These are phyloP conservation scores for Zymoseptoria brevis DNA, from an alignment of 2,329 filamentous ascomycete genomes.

Conservation along the genomic window DNA sequence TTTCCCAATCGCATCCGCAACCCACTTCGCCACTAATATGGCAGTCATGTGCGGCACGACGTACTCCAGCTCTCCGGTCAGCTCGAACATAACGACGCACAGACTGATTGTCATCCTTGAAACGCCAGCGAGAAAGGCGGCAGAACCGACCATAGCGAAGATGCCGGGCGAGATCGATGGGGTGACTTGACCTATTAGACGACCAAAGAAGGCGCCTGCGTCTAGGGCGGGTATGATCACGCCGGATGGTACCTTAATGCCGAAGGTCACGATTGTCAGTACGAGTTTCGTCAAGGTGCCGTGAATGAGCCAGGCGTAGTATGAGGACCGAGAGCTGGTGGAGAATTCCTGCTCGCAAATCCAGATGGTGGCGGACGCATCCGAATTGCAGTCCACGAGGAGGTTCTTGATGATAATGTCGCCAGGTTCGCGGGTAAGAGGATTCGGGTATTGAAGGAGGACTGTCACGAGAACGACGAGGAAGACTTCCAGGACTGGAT, in stretches of 20 bases:
- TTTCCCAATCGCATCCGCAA: slow-evolving; percentile 46
- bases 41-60: slow-evolving; percentile 52
- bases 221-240: slow-evolving; percentile 55
- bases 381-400: slow-evolving; percentile 46
- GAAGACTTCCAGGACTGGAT: slow-evolving; percentile 50
- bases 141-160: slow-evolving; percentile 54
- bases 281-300: slow-evolving; percentile 49
- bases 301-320: slow-evolving; percentile 46
- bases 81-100: slow-evolving; percentile 54
- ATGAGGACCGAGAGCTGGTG: slow-evolving; percentile 29
- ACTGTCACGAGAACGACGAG: slow-evolving; percentile 48
- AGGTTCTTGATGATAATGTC: slow-evolving; percentile 51
- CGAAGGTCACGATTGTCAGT: slow-evolving; percentile 52
- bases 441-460: slow-evolving; percentile 50
- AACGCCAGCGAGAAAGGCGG: slow-evolving; percentile 52
- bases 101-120: slow-evolving; percentile 52
- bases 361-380: slow-evolving; percentile 33
- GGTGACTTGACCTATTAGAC: slow-evolving; percentile 43
- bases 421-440: slow-evolving; percentile 47
- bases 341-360: slow-evolving; percentile 45
- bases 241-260: slow-evolving; percentile 52
- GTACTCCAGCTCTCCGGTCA: slow-evolving; percentile 52
- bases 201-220: slow-evolving; percentile 51
- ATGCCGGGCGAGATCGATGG: slow-evolving; percentile 47
- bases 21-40: slow-evolving; percentile 53